Conservation (phyloP, 1,284 basidiomycete genomes). For the Pascua sp. region DNA sequence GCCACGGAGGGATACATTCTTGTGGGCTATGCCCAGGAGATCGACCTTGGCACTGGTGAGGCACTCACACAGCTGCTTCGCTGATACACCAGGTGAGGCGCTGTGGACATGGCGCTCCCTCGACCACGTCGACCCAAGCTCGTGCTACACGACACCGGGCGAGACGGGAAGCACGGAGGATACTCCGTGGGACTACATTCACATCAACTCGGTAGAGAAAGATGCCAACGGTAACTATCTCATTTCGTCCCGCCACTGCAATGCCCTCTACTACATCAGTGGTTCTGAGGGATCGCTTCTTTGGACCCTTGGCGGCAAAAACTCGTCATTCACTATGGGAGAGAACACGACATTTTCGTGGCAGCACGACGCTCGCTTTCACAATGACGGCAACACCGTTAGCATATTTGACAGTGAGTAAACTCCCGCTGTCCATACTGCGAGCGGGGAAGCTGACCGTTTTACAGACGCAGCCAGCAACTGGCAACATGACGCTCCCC, state of each 20-base stretch:
- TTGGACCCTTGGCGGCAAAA: conserved; percentile 36
- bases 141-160: conserved; percentile 25
- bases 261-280: conserved; percentile 36
- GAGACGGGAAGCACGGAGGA: conserved; percentile 16
- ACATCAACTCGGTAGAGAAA: conserved; percentile 40
- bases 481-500: too few species aligned
- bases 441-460: too few species aligned
- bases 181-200: conserved; percentile 30
- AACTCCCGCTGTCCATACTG: too few species aligned
- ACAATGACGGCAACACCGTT: conserved; percentile 16
- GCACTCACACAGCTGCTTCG: not conserved
- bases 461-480: too few species aligned
- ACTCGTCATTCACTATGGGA: conserved; percentile 29
- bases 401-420: conserved; percentile 30
- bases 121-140: conserved; percentile 27
- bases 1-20: conserved; percentile 32
- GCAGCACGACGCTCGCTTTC: conserved; percentile 35
- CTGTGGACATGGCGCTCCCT: conserved; percentile 33
- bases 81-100: not conserved
- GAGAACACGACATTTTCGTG: conserved; percentile 23
- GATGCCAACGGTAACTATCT: conserved; percentile 39
- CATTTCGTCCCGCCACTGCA: conserved; percentile 35
- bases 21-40: conserved; percentile 33
- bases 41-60: conserved; percentile 33
- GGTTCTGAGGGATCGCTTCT: conserved; percentile 31